phyloP scores from a whole-genome alignment of 257 asterid species.

The Solanum raphanifolium region DNA sequence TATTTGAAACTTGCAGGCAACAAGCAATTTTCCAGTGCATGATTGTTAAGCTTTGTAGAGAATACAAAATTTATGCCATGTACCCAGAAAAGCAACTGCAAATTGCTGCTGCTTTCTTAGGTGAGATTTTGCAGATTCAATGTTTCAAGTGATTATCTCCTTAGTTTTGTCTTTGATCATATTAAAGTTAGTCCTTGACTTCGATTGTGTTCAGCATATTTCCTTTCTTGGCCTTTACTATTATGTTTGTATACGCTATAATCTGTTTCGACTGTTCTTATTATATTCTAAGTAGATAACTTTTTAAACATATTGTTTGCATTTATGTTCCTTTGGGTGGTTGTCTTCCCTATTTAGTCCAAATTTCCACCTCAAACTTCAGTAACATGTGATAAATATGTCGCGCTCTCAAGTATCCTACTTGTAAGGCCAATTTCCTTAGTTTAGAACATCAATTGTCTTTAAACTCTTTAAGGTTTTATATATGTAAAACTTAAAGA shows the following conservation, averaged over 20 bases:
- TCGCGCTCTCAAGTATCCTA: background rate
- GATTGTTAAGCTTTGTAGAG: slow-evolving; percentile 76
- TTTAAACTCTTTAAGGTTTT: background rate
- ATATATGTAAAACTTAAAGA: background rate
- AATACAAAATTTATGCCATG: slow-evolving; percentile 65
- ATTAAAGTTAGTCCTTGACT: background rate
- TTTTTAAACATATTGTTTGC: background rate
- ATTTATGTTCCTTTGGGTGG: background rate
- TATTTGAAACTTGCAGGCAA: slow-evolving; percentile 45
- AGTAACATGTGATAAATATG: background rate
- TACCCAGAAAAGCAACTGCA: slow-evolving; percentile 79
- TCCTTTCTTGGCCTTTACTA: background rate
- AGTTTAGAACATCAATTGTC: background rate
- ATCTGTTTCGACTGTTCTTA: background rate
- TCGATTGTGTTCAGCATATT: background rate
- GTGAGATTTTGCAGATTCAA: slow-evolving; percentile 33
- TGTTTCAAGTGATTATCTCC: background rate
- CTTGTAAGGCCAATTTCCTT: background rate
- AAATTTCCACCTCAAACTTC: background rate
- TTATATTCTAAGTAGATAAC: too few relatives aligned
- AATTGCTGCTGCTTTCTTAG: slow-evolving; percentile 70
- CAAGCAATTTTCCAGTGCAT: slow-evolving; percentile 60
- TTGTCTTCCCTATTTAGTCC: too few relatives aligned
- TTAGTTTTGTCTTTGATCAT: background rate
- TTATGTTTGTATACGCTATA: background rate